phyloP scores from a whole-genome alignment of 2,329 filamentous ascomycete genomes.

The Pseudogymnoascus sp. region DNA sequence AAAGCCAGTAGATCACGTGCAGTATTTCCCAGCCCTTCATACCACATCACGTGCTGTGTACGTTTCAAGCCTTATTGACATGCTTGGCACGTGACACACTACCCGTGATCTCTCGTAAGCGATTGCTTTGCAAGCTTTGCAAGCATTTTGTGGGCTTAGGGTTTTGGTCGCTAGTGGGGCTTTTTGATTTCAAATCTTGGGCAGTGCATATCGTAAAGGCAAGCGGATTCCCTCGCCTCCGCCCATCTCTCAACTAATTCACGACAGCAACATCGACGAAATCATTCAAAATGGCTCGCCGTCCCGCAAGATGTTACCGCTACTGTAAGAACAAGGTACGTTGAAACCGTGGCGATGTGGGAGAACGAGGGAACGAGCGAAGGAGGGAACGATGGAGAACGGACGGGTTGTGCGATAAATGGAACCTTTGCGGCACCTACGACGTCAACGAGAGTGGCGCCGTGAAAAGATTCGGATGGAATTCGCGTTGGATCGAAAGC shows the following conservation, averaged over 20 bases:
- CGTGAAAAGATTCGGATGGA: not conserved
- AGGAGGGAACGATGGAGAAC: not conserved
- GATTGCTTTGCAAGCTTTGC: slow-evolving; percentile 8
- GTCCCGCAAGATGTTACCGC: slow-evolving; percentile 98
- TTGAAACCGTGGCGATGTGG: slow-evolving; percentile 16
- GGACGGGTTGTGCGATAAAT: not conserved
- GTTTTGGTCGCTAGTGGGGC: not conserved
- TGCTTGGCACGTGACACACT: not conserved
- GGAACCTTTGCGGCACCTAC: not conserved
- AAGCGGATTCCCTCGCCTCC: slow-evolving; percentile 5
- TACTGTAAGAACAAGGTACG: slow-evolving; percentile 99
- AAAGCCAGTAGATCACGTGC: not conserved
- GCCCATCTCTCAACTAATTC: slow-evolving; percentile 7
- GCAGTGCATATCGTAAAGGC: slow-evolving; percentile 22
- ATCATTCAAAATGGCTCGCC: slow-evolving; percentile 93
- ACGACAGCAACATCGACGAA: slow-evolving; percentile 30
- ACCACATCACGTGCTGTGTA: not conserved
- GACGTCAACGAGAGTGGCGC: not conserved
- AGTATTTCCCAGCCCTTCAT: not conserved
- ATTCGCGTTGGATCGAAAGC: not conserved
- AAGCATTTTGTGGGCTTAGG: slow-evolving; percentile 9
- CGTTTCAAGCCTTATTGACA: not conserved
- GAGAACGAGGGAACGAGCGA: not conserved
- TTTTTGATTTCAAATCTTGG: slow-evolving; percentile 15
- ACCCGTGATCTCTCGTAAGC: slow-evolving; percentile 8